A percentile compares a stretch with the other conserved stretches of the same genome.
Conservation (phyloP, 139 green algal genomes). For the Volvox africanus region DNA sequence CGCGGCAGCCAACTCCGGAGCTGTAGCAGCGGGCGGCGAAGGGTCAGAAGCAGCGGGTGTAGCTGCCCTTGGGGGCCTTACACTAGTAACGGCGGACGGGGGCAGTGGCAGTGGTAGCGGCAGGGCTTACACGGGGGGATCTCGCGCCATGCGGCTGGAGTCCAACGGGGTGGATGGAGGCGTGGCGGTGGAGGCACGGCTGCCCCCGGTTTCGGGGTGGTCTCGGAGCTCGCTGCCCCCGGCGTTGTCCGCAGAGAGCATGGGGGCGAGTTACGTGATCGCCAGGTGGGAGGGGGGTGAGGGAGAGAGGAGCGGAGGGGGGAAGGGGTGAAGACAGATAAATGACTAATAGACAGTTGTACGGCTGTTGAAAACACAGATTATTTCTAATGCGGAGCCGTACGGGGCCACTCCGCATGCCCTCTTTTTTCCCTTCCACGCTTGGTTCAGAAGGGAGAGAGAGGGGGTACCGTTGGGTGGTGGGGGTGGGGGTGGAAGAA, state of each 20-base stretch:
- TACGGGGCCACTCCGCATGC: no score
- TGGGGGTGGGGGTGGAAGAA: no score
- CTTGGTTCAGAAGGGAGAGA: no score
- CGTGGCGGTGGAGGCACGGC: not conserved
- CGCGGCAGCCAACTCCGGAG: no score
- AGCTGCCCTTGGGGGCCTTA: not conserved
- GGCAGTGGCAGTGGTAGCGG: not conserved
- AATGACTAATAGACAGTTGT: not conserved
- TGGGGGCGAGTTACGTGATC: constrained; percentile 40
- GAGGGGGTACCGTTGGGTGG: not conserved
- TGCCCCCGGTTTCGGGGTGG: not conserved
- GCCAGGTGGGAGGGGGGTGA: constrained; percentile 1
- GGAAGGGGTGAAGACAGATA: not conserved
- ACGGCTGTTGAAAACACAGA: no score
- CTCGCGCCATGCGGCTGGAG: constrained; percentile 24
- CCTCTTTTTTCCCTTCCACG: no score
- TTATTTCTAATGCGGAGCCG: not conserved
- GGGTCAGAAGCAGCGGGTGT: not conserved
- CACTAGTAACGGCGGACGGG: not conserved
- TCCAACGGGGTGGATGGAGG: not conserved
- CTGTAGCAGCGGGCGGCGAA: no score
- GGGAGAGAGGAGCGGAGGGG: not conserved
- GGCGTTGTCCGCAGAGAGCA: not conserved
- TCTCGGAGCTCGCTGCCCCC: not conserved
- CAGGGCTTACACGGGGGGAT: not conserved